Evolutionary conservation across 306 rosid species (phyloP), one percentile per base, ranked within the genome.

Genomic region (Rosa lucieae): DNA sequence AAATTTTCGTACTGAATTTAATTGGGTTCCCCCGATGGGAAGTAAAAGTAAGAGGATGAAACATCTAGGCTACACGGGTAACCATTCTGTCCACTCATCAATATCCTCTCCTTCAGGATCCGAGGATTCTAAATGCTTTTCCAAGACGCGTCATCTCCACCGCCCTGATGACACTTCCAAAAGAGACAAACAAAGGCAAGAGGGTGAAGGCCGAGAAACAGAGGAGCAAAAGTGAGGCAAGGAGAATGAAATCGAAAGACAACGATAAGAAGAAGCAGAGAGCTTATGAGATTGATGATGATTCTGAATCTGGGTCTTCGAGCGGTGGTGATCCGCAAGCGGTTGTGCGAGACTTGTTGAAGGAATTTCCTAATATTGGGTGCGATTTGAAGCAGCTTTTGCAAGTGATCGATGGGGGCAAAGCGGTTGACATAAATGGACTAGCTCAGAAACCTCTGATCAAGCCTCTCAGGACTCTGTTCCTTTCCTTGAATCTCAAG

Each of bases 351-450:
- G 84, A 87, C 40, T 78, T 94, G 86, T 70, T 92, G 85, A 85
- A 51, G 15, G 85, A 87, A 66, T 92, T 94, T 61, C 97, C 97
- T 53, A 85, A 84, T 48, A 91, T 85, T 26, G 92, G 86, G 82
- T 87, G 75, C 78, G 96, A 94, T 71, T 87, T 94, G 84, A 85
- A 82, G 61, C 92, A 83, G 97, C 90, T 94, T 76, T 75, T 94
- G 85, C 89, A 87, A 85, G 88, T 92, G 94, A 88, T 94, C 83
- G 98, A 94, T 81, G 84, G 77, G 56, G 96, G 98, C 12, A 96
- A 92, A 89, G 98, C 98, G 15, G 97, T 94, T 83, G 97, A 94
- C 80, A 89, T 92, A 58, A 94, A 84, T 75, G 96, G 92, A 46
- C 85, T 94, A 80, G 86, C 98, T 48, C 97, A 88, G 73, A 79